Evolutionary conservation across 164 flowering plant species (phyloP).

Genomic region (Piper betle): DNA sequence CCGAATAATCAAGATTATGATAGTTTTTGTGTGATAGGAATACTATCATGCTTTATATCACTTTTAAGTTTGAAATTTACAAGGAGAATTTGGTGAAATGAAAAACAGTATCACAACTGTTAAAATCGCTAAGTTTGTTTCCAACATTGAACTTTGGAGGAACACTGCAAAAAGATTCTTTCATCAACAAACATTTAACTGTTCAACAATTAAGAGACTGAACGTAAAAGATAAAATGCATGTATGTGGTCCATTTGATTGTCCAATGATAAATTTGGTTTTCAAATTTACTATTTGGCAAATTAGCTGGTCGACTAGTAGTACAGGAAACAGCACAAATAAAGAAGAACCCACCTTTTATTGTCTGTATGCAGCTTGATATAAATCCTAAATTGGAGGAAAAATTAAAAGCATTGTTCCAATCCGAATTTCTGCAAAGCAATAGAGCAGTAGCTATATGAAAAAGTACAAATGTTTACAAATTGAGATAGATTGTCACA

Average conservation of each 20-base stretch:
- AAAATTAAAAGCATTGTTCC: conserved; percentile 80
- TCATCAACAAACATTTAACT: no score
- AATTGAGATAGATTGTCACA: neutral
- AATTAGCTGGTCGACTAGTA: no score
- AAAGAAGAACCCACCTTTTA: conserved; percentile 28
- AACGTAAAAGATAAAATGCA: no score
- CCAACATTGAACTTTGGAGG: no score
- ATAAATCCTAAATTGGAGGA: conserved; percentile 34
- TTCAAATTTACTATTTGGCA: neutral
- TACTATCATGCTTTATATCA: no score
- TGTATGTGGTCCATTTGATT: no score
- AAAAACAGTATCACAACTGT: no score
- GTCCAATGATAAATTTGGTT: neutral
- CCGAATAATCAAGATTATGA: no score
- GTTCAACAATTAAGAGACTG: no score
- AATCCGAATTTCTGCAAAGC: conserved; percentile 50
- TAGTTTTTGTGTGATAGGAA: no score
- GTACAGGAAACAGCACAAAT: neutral
- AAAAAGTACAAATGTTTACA: neutral
- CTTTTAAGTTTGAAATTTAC: conserved; percentile 31
- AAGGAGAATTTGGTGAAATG: conserved; percentile 21
- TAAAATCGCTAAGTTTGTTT: no score
- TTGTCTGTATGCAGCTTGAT: conserved; percentile 30
- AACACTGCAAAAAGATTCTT: no score
- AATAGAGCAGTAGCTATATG: neutral